These are phyloP conservation scores for Salix koriyanagi DNA, from an alignment of 345 rosid species.

Conservation along the genomic window DNA sequence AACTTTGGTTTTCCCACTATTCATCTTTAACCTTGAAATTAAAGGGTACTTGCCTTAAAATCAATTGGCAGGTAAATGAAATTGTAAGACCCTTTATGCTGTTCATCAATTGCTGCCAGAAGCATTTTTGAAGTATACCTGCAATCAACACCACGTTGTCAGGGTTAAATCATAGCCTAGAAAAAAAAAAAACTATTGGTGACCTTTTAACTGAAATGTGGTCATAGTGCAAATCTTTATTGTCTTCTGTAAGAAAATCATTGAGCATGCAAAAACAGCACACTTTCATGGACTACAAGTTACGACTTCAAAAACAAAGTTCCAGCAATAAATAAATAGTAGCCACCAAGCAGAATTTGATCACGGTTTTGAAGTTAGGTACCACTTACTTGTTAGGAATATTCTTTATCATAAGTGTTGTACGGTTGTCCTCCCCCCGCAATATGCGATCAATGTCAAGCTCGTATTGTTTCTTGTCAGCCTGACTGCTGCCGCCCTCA, in stretches of 20 bases:
- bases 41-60: slow-evolving; percentile 49
- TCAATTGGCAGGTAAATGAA: slow-evolving; percentile 71
- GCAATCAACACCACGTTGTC: slow-evolving; percentile 14
- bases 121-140: slow-evolving; percentile 79
- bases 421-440: slow-evolving; percentile 74
- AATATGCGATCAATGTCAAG: slow-evolving; percentile 77
- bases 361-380: neutral
- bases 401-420: slow-evolving; percentile 95
- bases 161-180: neutral
- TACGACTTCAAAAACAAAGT: neutral
- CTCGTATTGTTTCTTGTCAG: slow-evolving; percentile 81
- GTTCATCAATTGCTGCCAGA: slow-evolving; percentile 67
- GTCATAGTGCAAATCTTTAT: neutral
- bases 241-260: neutral
- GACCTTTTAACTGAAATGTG: neutral
- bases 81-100: slow-evolving; percentile 57
- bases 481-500: slow-evolving; percentile 55
- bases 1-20: neutral
- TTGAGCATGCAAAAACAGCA: neutral
- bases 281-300: neutral
- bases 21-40: neutral
- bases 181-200: neutral
- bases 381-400: slow-evolving; percentile 86
- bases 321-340: neutral
- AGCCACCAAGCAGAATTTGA: neutral